Evolutionary conservation across 345 rosid species (phyloP).

Genomic region (Toxicodendron radicans): DNA sequence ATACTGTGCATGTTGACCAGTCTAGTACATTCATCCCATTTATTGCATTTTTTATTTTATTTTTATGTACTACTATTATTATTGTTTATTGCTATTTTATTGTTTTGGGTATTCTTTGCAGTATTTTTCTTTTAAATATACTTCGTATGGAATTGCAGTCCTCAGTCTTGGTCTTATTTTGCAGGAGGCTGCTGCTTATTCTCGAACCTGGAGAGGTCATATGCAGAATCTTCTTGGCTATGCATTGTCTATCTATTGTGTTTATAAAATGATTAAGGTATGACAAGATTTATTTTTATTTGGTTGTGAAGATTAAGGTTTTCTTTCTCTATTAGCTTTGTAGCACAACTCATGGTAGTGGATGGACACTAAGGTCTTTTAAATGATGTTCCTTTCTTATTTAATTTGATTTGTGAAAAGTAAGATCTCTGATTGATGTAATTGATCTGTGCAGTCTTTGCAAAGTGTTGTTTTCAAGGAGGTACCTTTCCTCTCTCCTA

Average conservation of each 20-base stretch:
- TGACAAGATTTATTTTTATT: slow-evolving; percentile 16
- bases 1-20: neutral
- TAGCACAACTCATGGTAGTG: neutral
- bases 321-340: neutral
- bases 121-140: neutral
- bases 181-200: slow-evolving; percentile 94
- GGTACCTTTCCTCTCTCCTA: slow-evolving; percentile 41
- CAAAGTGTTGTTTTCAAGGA: slow-evolving; percentile 97
- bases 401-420: slow-evolving; percentile 10
- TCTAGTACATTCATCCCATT: neutral
- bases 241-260: slow-evolving; percentile 90
- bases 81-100: neutral
- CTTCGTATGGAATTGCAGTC: slow-evolving; percentile 7
- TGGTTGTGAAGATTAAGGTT: neutral
- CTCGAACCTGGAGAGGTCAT: slow-evolving; percentile 97
- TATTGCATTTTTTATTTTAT: no score
- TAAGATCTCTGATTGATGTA: slow-evolving; percentile 23
- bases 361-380: neutral
- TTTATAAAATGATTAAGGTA: slow-evolving; percentile 98
- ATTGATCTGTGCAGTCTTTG: slow-evolving; percentile 70
- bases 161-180: slow-evolving; percentile 20
- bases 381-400: neutral
- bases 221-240: slow-evolving; percentile 96
- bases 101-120: neutral
- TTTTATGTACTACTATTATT: neutral